Base-by-base conservation (phyloP, 768 basidiomycete genomes). In the Sporobolomyces phaffii region DNA sequence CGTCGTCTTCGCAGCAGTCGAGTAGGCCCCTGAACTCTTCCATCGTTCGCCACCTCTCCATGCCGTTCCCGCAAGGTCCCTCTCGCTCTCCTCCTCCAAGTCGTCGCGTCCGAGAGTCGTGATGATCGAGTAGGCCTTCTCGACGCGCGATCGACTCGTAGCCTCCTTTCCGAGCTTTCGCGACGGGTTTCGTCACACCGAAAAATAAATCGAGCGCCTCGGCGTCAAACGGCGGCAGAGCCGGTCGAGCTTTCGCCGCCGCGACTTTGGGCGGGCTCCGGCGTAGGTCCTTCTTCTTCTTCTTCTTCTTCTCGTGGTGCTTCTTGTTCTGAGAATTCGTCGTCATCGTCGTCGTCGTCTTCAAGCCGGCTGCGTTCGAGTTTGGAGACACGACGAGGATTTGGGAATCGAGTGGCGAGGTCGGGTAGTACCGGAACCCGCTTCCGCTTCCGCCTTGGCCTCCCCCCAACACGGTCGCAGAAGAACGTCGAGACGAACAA, bases 131-230 rank as follows among this genome's bases (percentile, higher is more conserved):
- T n/a, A 45, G 7, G 13, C 48, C 48, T 49, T 49, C 28, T 29
- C 9, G 26, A 24, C 28, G 26, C 48, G 48, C 48, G 48, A 49
- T 49, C n/a, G 13, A 11, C 24, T 49, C 48, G 20, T 49, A 49
- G 11, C 24, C 48, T 11, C 48, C 48, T 49, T 49, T 49, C 48
- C 48, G 26, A 49, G 48, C 48, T 49, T 49, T 49, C 48, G 48
- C 14, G 18, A 49, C 20, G 14, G 48, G 31, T 18, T 10, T 17
- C 14, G 48, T 49, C 24, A 52, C 51, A 5, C 51, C 51, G 20
- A 52, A 52, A 20, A 52, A 52, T 13, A 7, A 31, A 34, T 52
- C 51, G 18, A 52, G 51, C n/a, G 51, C 51, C 9, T 33, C 51
- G 33, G 51, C 18, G 22, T 52, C 51, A 20, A 52, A 34, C 14